Evolutionary conservation across 805 yeast genomes (phyloP).

Genomic region (Candida ficus): DNA sequence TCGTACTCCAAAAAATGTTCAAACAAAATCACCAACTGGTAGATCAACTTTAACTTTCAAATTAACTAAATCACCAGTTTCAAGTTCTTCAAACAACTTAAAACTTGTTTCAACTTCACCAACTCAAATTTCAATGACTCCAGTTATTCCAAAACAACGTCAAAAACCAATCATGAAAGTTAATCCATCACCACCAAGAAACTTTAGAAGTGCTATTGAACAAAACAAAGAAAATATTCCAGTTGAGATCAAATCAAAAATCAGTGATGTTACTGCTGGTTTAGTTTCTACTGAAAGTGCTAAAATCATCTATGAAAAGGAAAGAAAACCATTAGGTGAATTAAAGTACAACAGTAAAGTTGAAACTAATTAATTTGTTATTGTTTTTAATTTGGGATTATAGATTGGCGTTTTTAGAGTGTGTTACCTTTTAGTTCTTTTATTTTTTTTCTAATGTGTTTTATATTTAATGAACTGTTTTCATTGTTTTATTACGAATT

Average conservation of each 20-base stretch:
- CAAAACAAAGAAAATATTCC: slow-evolving; percentile 9
- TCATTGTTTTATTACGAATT: not conserved
- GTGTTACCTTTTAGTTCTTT: too few species aligned
- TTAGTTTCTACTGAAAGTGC: not conserved
- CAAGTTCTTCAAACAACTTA: not conserved
- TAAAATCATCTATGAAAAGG: not conserved
- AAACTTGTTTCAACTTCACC: slow-evolving; percentile 3
- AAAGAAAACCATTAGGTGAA: slow-evolving; percentile 5
- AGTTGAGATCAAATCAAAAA: not conserved
- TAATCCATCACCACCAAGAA: slow-evolving; percentile 15
- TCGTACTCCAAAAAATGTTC: slow-evolving; percentile 10
- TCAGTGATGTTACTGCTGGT: not conserved
- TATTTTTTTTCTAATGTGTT: too few species aligned
- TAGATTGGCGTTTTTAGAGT: too few species aligned
- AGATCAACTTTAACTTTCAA: slow-evolving; percentile 22
- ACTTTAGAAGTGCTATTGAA: not conserved
- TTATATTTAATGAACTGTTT: too few species aligned
- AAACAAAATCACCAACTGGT: not conserved
- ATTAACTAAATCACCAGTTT: slow-evolving; percentile 9
- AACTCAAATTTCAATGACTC: slow-evolving; percentile 8
- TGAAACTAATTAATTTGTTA: not conserved
- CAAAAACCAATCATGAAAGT: slow-evolving; percentile 19
- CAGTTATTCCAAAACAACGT: slow-evolving; percentile 13
- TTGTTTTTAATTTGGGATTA: not conserved
- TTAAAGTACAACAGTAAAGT: not conserved